Percentiles rank a stretch among this genome's conserved stretches.
Conservation (phyloP, 2,329 filamentous ascomycete genomes). For the Plectosphaerella plurivora region DNA sequence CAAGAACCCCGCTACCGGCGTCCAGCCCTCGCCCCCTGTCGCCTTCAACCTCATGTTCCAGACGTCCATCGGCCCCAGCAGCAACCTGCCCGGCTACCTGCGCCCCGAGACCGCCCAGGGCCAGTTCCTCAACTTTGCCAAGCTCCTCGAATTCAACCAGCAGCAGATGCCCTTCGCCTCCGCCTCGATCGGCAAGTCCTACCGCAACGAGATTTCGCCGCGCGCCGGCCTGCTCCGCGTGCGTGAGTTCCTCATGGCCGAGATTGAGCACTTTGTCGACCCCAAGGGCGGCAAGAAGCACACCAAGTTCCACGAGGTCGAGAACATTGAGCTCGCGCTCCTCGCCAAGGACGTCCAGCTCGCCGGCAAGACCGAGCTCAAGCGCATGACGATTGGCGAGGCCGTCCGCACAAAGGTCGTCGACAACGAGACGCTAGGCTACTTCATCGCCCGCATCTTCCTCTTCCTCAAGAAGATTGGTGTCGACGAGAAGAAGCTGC, state of each 20-base stretch:
- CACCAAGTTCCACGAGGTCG: conserved; percentile 77
- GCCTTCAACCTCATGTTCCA: conserved; percentile 99
- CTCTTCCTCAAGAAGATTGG: conserved; percentile 87
- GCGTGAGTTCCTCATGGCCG: conserved; percentile 96
- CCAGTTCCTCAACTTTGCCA: conserved; percentile 95
- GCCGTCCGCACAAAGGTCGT: conserved; percentile 80
- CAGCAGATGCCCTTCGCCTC: conserved; percentile 95
- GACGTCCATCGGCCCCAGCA: conserved; percentile 88
- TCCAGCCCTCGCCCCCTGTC: conserved; percentile 73
- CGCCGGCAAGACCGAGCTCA: conserved; percentile 73
- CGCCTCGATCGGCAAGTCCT: conserved; percentile 95
- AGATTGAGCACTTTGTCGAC: conserved; percentile 98
- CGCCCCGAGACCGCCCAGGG: conserved; percentile 96
- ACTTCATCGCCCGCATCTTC: conserved; percentile 93
- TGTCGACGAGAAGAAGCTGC: conserved; percentile 80
- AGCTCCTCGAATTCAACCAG: conserved; percentile 95
- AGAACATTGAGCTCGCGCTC: conserved; percentile 76
- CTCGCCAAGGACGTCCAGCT: conserved; percentile 83
- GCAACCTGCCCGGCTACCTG: conserved; percentile 79
- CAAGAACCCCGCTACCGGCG: conserved; percentile 77
- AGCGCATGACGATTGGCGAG: conserved; percentile 74
- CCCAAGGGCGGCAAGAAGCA: conserved; percentile 95
- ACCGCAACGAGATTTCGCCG: conserved; percentile 96
- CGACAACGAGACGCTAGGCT: conserved; percentile 96
- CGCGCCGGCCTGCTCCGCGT: conserved; percentile 87